These are phyloP conservation scores for Colletotrichum horii DNA, from an alignment of 2,329 filamentous ascomycete species.

Conservation along the genomic window DNA sequence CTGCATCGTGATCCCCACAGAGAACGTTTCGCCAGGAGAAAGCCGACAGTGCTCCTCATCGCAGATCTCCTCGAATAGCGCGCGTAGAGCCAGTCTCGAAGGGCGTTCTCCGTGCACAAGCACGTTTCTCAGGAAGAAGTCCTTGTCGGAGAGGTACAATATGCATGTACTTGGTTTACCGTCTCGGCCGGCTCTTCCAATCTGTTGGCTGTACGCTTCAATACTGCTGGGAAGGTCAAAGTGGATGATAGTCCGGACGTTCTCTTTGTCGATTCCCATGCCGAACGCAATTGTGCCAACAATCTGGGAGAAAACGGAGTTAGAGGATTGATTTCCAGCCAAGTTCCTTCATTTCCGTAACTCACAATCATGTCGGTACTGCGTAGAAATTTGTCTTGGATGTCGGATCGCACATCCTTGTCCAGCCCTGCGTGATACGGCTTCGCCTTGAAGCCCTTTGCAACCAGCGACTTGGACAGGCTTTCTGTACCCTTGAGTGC, in stretches of 20 bases:
- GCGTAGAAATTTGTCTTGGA: constrained; percentile 59
- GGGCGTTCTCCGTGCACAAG: constrained; percentile 66
- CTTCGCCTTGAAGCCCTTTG: constrained; percentile 43
- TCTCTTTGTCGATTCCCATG: constrained; percentile 63
- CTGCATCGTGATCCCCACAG: constrained; percentile 49
- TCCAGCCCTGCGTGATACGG: constrained; percentile 59
- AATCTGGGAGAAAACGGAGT: constrained; percentile 28
- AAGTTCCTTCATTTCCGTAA: accelerated
- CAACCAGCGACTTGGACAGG: constrained; percentile 42
- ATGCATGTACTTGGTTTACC: constrained; percentile 59
- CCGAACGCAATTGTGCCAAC: constrained; percentile 64
- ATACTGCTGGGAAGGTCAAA: constrained; percentile 56
- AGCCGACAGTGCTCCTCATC: constrained; percentile 33
- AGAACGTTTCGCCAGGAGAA: constrained; percentile 47
- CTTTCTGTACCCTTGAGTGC: constrained; percentile 44
- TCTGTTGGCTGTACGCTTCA: constrained; percentile 63
- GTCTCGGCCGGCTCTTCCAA: constrained; percentile 61
- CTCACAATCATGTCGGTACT: constrained; percentile 40
- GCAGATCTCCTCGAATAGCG: constrained; percentile 58
- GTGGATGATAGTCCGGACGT: constrained; percentile 61
- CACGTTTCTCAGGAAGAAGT: constrained; percentile 63
- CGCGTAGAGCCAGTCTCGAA: constrained; percentile 51
- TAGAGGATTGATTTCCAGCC: background rate
- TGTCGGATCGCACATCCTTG: constrained; percentile 43
- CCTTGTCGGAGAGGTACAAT: constrained; percentile 61